A percentile compares a stretch with the other conserved stretches of the same genome.
phyloP scores from a whole-genome alignment of 345 rosid species.

The Zanthoxylum bungeanum region DNA sequence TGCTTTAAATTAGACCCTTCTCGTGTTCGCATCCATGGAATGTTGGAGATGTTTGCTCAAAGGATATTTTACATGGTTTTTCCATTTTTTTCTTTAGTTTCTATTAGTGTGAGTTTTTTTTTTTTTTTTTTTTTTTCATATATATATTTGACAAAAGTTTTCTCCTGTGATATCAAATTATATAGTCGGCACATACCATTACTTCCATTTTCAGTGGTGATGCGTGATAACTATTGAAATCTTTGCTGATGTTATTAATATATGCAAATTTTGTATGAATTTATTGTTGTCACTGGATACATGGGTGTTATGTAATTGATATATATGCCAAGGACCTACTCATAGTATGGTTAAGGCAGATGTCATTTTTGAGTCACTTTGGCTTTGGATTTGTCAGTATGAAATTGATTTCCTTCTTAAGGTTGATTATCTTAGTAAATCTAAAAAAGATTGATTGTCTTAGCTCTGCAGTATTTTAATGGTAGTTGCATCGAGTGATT shows the following conservation, averaged over 20 bases:
- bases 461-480: not conserved
- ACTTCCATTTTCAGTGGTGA: not conserved
- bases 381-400: not conserved
- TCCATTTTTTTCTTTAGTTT: not conserved
- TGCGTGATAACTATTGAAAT: not conserved
- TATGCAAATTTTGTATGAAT: not conserved
- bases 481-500: not conserved
- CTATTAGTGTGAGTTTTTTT: not conserved
- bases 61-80: no score
- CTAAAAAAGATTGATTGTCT: no score
- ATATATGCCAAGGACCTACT: not conserved
- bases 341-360: not conserved
- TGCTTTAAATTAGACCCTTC: not conserved
- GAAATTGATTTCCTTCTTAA: not conserved
- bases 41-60: not conserved
- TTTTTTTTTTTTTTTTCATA: no score
- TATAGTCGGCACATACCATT: not conserved
- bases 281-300: not conserved
- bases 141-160: not conserved
- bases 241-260: not conserved
- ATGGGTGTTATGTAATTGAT: not conserved
- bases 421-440: not conserved
- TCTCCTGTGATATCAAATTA: not conserved
- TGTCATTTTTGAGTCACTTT: not conserved
- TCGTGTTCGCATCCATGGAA: not conserved